Base-by-base conservation (phyloP, 1,284 basidiomycete genomes). In the Ceratobasidium papillatum region DNA sequence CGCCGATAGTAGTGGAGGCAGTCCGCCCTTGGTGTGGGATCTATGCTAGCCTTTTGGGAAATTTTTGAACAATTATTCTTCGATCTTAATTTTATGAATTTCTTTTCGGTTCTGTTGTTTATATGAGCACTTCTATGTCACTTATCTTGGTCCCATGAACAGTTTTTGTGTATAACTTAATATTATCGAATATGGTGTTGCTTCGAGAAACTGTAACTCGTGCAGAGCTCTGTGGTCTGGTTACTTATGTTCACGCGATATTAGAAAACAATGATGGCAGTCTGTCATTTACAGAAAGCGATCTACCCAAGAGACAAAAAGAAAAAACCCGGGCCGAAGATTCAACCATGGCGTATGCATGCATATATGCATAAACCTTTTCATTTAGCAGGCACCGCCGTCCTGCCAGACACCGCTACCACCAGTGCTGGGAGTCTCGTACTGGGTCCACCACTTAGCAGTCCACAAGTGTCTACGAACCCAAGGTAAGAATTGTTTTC, bases 391-490 rank as follows among this genome's bases (percentile, higher is more conserved):
- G n/a, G 66, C 36, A 30, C 66, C 66, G n/a, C 38, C 32, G 51
- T 69, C 66, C 19, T 56, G 30, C 66, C 66, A 69, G 7, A 69
- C 66, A 36, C 66, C 66, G 38, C 52, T 69, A 43, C 66, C 52
- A 36, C 66, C 66, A 36, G 66, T 58, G 52, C 66, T 69, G 38
- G 66, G 66, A 19, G 66, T 45, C 66, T 69, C 66, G 30, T 56
- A 56, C 52, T 69, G 66, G 2, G 52, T 69, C 66, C 66, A 58
- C 66, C 66, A 69, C 38, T 69, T 69, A 36, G 66, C 52, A 17
- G 66, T 69, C 66, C 66, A 69, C 66, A 69, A 69, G 52, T 45
- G 66, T n/a, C 66, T 56, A 54, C 45, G 2, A 2, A 36, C 38
- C 2, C 14, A 19, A 38, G 12, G 2, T 43, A 34, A 32, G 59